A percentile compares a stretch with the other conserved stretches of the same genome.
Conservation (phyloP, 768 basidiomycete genomes). For the Cyathus striatus region DNA sequence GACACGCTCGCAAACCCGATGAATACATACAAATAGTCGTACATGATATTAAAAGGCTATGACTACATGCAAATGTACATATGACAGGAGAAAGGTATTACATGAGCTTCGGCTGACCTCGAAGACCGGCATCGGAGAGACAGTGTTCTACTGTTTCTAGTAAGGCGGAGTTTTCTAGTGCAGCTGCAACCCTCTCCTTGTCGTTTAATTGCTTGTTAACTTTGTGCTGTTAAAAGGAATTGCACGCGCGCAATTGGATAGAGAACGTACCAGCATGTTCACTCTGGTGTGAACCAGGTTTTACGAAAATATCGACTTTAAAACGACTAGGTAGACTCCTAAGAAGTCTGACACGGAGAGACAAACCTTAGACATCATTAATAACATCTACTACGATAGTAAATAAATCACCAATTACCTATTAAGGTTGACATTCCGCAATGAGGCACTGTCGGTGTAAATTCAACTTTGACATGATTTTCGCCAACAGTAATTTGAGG, state of each 20-base stretch:
- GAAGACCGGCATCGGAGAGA: slow-evolving; percentile 28
- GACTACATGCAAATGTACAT: slow-evolving; percentile 2
- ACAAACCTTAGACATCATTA: slow-evolving; percentile 57
- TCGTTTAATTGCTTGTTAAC: slow-evolving; percentile 99
- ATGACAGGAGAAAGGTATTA: slow-evolving; percentile 1
- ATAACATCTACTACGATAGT: slow-evolving; percentile 2
- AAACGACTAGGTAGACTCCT: slow-evolving; percentile 88
- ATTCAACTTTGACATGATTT: slow-evolving; percentile 82
- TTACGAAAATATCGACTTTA: slow-evolving; percentile 91
- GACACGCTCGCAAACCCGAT: too few relatives aligned
- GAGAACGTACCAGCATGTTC: slow-evolving; percentile 62
- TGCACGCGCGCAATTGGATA: slow-evolving; percentile 28
- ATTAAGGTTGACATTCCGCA: slow-evolving; percentile 98
- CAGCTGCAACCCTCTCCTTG: slow-evolving; percentile 97
- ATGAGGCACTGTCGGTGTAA: slow-evolving; percentile 96
- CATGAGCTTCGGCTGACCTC: slow-evolving; percentile 13
- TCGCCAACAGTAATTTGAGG: slow-evolving; percentile 62
- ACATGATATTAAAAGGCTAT: too few relatives aligned
- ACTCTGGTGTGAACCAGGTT: slow-evolving; percentile 94
- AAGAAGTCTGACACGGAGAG: slow-evolving; percentile 87
- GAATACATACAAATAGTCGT: too few relatives aligned
- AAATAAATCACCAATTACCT: slow-evolving; percentile 40
- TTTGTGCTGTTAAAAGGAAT: slow-evolving; percentile 19
- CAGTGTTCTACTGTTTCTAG: slow-evolving; percentile 82
- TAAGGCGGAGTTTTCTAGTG: slow-evolving; percentile 86